Base-by-base conservation (phyloP, 225 moss, liverwort and hornwort species). In the Pleurozium schreberi region DNA sequence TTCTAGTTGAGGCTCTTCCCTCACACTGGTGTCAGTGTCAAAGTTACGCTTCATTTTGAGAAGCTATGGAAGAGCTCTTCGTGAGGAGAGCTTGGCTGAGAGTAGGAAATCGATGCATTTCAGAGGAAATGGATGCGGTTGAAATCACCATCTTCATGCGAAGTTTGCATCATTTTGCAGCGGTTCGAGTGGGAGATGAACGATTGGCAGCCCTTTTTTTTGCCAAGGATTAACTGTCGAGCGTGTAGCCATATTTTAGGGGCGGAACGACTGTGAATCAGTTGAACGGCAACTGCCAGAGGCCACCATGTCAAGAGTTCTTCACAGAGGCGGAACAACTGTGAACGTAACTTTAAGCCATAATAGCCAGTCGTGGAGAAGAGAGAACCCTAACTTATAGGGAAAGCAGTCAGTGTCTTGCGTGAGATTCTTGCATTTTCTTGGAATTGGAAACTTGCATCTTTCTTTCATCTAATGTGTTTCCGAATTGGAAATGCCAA, bases 251-350 rank as follows among this genome's bases (percentile, higher is more conserved):
- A n/a, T n/a, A n/a, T n/a, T n/a, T n/a, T n/a, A n/a, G n/a, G n/a
- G n/a, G n/a, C n/a, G n/a, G n/a, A n/a, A n/a, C n/a, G n/a, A n/a
- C n/a, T n/a, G n/a, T 89, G 89, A 90, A 84, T 87, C 92, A 85
- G 85, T 92, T 91, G 92, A 92, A 91, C 36, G 43, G 89, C 89
- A 91, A 91, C 89, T 87, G 87, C 76, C 89, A 50, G 33, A 49
- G 85, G 69, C 85, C 62, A 71, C 60, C 77, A 76, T 82, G 82
- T 82, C 85, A 83, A 86, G 49, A 89, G 78, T 65, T 77, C 77
- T 65, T 78, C 53, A 40, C 77, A 77, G 40, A n/a, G 64, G 31
- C 62, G 31, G 75, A 76, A 64, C 15, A 64, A 65, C 31, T 53
- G 33, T 86, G 65, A 64, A 64, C 65, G 26, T 49, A 38, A 8